Base-by-base conservation (phyloP, 2,329 filamentous ascomycete species). In the Escovopsis weberi region DNA sequence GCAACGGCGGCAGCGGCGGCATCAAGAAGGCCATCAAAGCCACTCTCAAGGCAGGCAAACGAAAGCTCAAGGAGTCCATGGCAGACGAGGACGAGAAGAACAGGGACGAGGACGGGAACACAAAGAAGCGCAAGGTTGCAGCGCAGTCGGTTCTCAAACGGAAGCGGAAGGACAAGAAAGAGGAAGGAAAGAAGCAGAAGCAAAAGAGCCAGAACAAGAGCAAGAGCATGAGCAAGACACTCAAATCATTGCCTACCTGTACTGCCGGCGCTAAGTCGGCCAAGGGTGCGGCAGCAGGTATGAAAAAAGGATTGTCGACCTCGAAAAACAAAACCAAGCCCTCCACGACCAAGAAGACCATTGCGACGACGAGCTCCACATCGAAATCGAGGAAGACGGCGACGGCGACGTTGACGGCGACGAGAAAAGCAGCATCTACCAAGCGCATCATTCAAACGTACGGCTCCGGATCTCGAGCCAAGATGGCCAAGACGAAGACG, bases 1-100 rank as follows among this genome's bases (percentile, higher is more conserved):
- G n/a, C n/a, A n/a, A n/a, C n/a, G n/a, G n/a, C n/a, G n/a, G n/a
- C n/a, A n/a, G n/a, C n/a, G n/a, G n/a, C n/a, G 63, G 60, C 38
- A 44, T 63, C 39, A 66, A 64, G 51, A 59, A 55, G 23, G 53
- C 51, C 4, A 58, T 59, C 50, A 66, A 66, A 52, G 58, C 55
- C 28, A 59, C 57, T 2, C 57, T 65, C 41, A 73, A 68, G 53
- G 63, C 65, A 4, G 64, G 68, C 39, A 78, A 78, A 61, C 63
- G 74, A 46, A 78, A 78, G 61, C 55, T 75, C 3, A 68, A 70
- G 55, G 72, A 75, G 39, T 53, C 72, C 7, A 56, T 72, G 4
- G 68, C 63, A 0, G 65, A 65, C 4, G 67, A 64, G 6, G 53
- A 55, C 11, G 60, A n/a, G n/a, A n/a, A n/a, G n/a, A n/a, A n/a